Evolutionary conservation across 768 basidiomycete species (phyloP), one percentile per base, ranked within the genome.

Genomic region (Podaxis sp.): DNA sequence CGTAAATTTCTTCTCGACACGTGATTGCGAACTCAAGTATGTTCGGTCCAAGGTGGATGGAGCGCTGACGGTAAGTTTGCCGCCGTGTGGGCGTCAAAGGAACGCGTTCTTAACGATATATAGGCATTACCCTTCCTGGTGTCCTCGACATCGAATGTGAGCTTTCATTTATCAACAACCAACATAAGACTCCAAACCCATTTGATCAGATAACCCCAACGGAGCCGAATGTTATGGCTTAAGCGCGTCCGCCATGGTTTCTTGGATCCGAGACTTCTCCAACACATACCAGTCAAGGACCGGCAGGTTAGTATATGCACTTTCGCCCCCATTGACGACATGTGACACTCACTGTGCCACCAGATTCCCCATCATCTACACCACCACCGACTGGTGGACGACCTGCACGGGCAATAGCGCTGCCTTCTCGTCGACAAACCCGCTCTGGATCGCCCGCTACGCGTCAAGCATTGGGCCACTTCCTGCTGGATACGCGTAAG

Each of bases 381-480:
- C 84, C 38, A 85, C 83, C 3, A 87, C 85, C 4, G 75, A 82
- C 69, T 89, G 87, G 88, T 90, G 88, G 88, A 82, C 67, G 13
- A 79, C 77, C 8, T 90, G 88, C 70, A 89, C 88, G 2, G 85
- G 82, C 0, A 84, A 86, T 69, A 84, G 79, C 57, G 72, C 76
- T 15, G 73, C 72, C 4, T 89, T 89, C 65, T 78, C 69, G 0
- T 58, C 67, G 2, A 80, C 74, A 55, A 86, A 82, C 69, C 85
- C 87, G 2, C 74, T 90, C 2, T 88, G 85, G 85, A 77, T 89
- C 50, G 87, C 88, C 2, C 71, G 75, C 29, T 88, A 78, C 53
- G 70, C 82, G 2, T 81, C 83, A 6, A 65, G 71, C 27, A 71
- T 83, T 17, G 86, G 85, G 2, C 65, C 82, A 2, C 78, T 89